Evolutionary conservation across 2,329 filamentous ascomycete genomes (phyloP), one percentile per base, ranked within the genome.

Genomic region (Verticillium nubilum): DNA sequence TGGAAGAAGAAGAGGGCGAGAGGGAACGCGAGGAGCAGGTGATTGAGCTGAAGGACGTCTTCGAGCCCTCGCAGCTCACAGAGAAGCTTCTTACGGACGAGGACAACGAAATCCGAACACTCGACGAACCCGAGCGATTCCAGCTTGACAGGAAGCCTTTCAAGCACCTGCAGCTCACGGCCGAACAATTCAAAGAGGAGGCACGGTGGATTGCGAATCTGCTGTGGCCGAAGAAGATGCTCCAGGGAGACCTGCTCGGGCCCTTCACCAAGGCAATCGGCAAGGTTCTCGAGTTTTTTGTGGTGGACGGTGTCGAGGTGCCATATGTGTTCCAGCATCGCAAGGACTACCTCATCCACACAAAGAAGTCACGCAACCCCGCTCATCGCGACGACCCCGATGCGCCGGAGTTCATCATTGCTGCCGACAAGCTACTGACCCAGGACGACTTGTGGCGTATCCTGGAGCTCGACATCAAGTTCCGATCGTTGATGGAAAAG

Each of bases 241-340:
- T 96, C 26, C 80, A 85, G 3, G 74, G 80, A 50, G 90, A 93
- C 63, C 81, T 97, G 57, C 86, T 90, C 58, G 84, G 85, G 33
- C 91, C 92, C 0, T 98, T 99, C 73, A 87, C 91, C 68, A 90
- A 90, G 67, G 91, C 94, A 5, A 88, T 99, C 58, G 87, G 88
- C 66, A 96, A 97, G 73, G 93, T 98, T 12, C 82, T 99, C 42
- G 91, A 97, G 68, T 97, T 98, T 71, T 92, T 99, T 74, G 91
- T 97, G 56, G 86, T 94, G 4, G 93, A 98, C 64, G 91, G 96
- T 66, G 92, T 94, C 67, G 95, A 99, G 73, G 92, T 97, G 1
- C 94, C 95, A 0, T 99, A 97, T 73, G 95, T 99, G 66, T 97
- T 97, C 74, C 94, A 97, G 73, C 95, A 99, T 70, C 91, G 95